phyloP scores from a whole-genome alignment of 2,329 filamentous ascomycete species.

The Torrubiellomyces zombiae region DNA sequence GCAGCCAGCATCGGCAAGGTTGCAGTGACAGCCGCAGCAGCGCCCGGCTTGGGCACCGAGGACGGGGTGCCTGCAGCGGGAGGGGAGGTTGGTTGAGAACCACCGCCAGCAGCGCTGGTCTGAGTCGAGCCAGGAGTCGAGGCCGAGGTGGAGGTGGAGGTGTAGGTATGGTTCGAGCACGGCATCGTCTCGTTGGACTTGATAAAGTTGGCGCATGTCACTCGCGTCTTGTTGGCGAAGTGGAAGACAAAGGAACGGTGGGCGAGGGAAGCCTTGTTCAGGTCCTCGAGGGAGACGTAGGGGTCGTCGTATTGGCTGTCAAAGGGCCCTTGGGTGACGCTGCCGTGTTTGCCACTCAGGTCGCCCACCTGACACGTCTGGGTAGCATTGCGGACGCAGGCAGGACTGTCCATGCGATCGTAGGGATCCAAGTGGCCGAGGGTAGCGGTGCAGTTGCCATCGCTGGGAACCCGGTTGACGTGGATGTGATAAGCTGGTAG shows the following conservation, averaged over 20 bases:
- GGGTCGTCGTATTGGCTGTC: constrained; percentile 34
- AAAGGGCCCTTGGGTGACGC: constrained; percentile 35
- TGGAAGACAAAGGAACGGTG: constrained; percentile 50
- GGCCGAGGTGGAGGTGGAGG: too few species aligned
- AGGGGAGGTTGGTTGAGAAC: too few species aligned
- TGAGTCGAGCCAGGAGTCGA: too few species aligned
- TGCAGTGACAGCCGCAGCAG: too few species aligned
- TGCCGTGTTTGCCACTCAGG: constrained; percentile 56
- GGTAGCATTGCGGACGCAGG: constrained; percentile 40
- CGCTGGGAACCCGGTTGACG: constrained; percentile 35
- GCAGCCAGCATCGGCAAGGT: too few species aligned
- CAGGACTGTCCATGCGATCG: constrained; percentile 40
- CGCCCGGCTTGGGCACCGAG: too few species aligned
- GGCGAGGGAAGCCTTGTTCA: constrained; percentile 41
- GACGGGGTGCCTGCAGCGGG: too few species aligned
- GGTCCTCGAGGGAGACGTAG: constrained; percentile 36
- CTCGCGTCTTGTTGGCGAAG: constrained; percentile 44
- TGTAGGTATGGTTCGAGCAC: too few species aligned
- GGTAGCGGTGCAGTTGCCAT: constrained; percentile 57
- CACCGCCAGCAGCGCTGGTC: too few species aligned
- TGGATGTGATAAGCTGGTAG: constrained; percentile 56
- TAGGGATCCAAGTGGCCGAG: constrained; percentile 57
- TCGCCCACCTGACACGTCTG: constrained; percentile 62
- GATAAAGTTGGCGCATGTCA: constrained; percentile 47
- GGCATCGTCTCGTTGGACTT: too few species aligned